Percentiles rank a stretch among this genome's conserved stretches.
phyloP scores from a whole-genome alignment of 129 eudicot genomes.

The Lactuca sativa region DNA sequence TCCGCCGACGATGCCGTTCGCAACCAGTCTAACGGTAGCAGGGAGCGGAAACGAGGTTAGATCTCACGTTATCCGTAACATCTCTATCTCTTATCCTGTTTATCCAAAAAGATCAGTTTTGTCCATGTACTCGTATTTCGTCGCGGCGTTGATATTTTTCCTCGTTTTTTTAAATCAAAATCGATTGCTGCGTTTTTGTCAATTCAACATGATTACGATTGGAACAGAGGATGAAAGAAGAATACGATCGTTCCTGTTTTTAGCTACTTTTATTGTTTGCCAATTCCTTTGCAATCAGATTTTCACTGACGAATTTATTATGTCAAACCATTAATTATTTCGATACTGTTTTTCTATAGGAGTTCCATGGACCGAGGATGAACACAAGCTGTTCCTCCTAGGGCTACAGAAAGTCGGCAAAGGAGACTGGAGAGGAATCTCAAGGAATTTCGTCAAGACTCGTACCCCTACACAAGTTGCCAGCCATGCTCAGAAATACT shows the following conservation, averaged over 20 bases:
- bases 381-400: slow-evolving; percentile 52
- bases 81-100: neutral
- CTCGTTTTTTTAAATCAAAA: slow-evolving; percentile 1
- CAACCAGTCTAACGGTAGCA: slow-evolving; percentile 15
- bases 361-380: slow-evolving; percentile 64
- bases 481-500: slow-evolving; percentile 68
- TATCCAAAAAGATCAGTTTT: neutral
- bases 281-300: neutral
- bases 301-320: neutral
- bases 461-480: slow-evolving; percentile 63
- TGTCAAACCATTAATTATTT: neutral
- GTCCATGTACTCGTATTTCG: neutral
- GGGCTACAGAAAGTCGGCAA: slow-evolving; percentile 58
- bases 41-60: slow-evolving; percentile 62
- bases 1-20: slow-evolving; percentile 49
- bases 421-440: slow-evolving; percentile 71
- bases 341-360: slow-evolving; percentile 36
- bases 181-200: neutral
- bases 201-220: neutral
- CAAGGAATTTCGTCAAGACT: slow-evolving; percentile 51
- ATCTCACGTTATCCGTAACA: slow-evolving; percentile 13
- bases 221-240: neutral
- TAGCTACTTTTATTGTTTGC: neutral
- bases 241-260: neutral
- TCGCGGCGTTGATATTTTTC: neutral